Base-by-base conservation (phyloP, 768 basidiomycete genomes). In the Leccinum pellstonianum region DNA sequence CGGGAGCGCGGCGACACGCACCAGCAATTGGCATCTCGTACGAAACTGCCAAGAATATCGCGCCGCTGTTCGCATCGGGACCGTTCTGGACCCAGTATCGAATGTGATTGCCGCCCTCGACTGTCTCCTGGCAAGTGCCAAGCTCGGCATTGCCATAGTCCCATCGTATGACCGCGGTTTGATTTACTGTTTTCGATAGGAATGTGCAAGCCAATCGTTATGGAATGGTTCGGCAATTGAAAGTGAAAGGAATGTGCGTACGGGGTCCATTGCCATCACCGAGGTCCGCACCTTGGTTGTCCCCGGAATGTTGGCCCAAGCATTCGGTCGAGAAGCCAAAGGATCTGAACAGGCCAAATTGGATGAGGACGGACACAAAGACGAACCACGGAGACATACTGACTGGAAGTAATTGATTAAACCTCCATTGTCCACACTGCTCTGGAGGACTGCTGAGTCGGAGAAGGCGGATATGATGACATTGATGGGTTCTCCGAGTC, bases 41-140 rank as follows among this genome's bases (percentile, higher is more conserved):
- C 1, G 90, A 91, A 9, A 79, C 73, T 1, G 87, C 91, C 78
- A 93, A 78, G 67, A 92, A 92, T 47, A 89, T 77, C 3, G 90
- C 90, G 35, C 87, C 83, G 58, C 88, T 88, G 66, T 91, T 79
- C 6, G 77, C 86, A 3, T 71, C 29, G 12, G 75, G 61, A 0
- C 92, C 93, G 59, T 91, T 81, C 75, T 95, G 94, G 5, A 80
- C 73, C 93, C 93, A 95, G 72, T 94, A 95, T 43, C 94, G 83
- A 69, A 94, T 84, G 69, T 97, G 94, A 68, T 90, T 83, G 6
- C 95, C 95, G 2, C 94, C 94, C 64, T 90, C 69, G 46, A 95
- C 81, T 2, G 91, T 90, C 74, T 97, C 94, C 64, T 82, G 76
- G 74, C 95, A 96, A 1, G 93, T 83, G 0, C 95, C 95, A n/a